Conservation (phyloP, 2,329 filamentous ascomycete species). For the Plenodomus biglobosus region DNA sequence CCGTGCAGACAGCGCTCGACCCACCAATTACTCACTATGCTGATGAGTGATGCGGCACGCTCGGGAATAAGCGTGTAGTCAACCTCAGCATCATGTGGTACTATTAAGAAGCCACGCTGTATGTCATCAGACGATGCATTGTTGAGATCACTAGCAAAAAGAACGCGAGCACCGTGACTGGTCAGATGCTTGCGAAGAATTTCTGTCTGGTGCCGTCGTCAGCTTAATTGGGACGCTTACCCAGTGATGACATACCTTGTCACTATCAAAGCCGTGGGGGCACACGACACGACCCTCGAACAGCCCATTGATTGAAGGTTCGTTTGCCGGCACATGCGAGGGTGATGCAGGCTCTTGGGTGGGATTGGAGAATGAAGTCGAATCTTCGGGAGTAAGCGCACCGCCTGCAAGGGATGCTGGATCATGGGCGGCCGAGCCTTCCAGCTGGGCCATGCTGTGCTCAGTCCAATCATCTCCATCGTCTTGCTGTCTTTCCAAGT, state of each 20-base stretch:
- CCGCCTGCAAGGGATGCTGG: constrained; percentile 6
- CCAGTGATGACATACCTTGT: constrained; percentile 39
- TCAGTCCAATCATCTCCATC: constrained; percentile 43
- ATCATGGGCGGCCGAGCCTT: constrained; percentile 14
- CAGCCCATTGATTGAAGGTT: constrained; percentile 38
- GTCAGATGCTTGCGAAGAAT: constrained; percentile 39
- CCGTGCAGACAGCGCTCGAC: constrained; percentile 83
- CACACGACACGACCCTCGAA: constrained; percentile 49
- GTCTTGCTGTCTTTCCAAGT: constrained; percentile 26
- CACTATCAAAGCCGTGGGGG: constrained; percentile 48
- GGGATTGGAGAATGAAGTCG: neutral
- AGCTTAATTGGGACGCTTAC: constrained; percentile 16
- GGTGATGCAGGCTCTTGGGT: neutral
- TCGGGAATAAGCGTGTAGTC: constrained; percentile 40
- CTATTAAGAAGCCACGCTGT: constrained; percentile 43
- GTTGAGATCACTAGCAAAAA: constrained; percentile 29
- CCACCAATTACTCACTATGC: constrained; percentile 82
- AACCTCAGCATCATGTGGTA: constrained; percentile 49
- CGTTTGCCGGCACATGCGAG: neutral
- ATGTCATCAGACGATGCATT: constrained; percentile 31
- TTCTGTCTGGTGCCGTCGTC: constrained; percentile 29
- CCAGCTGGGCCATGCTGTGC: constrained; percentile 23
- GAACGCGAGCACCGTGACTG: constrained; percentile 41
- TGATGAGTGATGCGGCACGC: constrained; percentile 34
- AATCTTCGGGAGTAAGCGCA: constrained; percentile 6